A percentile compares a stretch with the other conserved stretches of the same genome.
Conservation (phyloP, 495 filamentous ascomycete species). For the Parmelia sp. region DNA sequence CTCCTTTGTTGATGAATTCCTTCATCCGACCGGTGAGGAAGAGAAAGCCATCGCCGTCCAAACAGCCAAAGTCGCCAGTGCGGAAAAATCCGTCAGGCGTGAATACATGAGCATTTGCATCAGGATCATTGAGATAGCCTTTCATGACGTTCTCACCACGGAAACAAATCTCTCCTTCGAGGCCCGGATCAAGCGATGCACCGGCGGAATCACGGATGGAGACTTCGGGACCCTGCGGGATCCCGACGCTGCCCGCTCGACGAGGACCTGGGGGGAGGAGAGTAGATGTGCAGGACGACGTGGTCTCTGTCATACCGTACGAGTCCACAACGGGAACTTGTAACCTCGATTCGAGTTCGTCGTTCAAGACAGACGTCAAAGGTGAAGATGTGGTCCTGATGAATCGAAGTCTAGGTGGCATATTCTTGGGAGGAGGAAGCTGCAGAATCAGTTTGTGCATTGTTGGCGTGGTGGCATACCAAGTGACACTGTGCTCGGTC, state of each 20-base stretch:
- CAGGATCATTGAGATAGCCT: not conserved
- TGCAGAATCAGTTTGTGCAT: not conserved
- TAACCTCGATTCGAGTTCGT: conserved; percentile 59
- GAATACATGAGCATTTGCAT: conserved; percentile 41
- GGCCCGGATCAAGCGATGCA: not conserved
- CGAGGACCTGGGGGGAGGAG: conserved; percentile 63
- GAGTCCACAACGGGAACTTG: conserved; percentile 70
- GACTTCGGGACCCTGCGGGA: conserved; percentile 65
- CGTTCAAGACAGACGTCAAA: conserved; percentile 62
- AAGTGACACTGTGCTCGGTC: not conserved
- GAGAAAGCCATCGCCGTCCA: conserved; percentile 63
- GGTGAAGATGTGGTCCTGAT: conserved; percentile 76
- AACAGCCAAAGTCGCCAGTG: conserved; percentile 71
- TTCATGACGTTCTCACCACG: not conserved
- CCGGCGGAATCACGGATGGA: not conserved
- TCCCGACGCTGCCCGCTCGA: conserved; percentile 65
- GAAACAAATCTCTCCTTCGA: not conserved
- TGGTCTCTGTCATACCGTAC: conserved; percentile 82
- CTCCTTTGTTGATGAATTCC: conserved; percentile 74
- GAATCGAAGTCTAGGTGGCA: conserved; percentile 53
- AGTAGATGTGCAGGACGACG: conserved; percentile 78
- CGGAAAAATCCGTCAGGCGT: conserved; percentile 64
- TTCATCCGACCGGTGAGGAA: conserved; percentile 72
- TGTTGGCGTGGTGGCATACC: not conserved
- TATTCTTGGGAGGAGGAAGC: not conserved